phyloP scores from a whole-genome alignment of 2,329 filamentous ascomycete species.

The Elsinoe ampelina region DNA sequence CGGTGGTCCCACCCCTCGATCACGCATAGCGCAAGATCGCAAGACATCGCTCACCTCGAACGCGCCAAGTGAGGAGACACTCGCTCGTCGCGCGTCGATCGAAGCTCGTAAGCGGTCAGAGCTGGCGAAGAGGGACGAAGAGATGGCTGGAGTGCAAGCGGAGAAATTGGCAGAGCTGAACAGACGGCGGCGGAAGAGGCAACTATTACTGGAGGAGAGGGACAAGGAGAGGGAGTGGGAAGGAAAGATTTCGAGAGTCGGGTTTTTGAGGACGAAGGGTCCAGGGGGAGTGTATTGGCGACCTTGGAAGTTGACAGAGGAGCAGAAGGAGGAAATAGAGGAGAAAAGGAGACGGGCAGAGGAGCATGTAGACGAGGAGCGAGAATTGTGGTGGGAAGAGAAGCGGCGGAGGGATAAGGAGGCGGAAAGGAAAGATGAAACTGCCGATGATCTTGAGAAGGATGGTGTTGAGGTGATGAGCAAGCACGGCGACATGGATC shows the following conservation, averaged over 20 bases:
- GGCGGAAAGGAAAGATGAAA: neutral
- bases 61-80: neutral
- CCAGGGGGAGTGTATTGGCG: neutral
- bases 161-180: slow-evolving; percentile 7
- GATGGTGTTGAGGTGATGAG: neutral
- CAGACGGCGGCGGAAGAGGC: slow-evolving; percentile 36
- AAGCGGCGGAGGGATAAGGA: neutral
- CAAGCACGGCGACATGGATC: neutral
- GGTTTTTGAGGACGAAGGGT: slow-evolving; percentile 21
- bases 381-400: neutral
- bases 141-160: neutral
- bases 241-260: slow-evolving; percentile 15
- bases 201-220: slow-evolving; percentile 52
- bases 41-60: neutral
- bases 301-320: slow-evolving; percentile 9
- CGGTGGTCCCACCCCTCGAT: neutral
- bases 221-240: slow-evolving; percentile 8
- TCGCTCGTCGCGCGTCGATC: neutral
- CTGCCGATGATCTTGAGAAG: neutral
- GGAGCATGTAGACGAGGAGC: neutral
- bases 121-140: neutral
- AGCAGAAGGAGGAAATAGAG: slow-evolving; percentile 4
- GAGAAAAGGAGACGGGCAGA: neutral
- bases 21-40: slow-evolving; percentile 40
- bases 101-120: neutral